These are phyloP conservation scores for Dioscorea zingiberensis DNA, from an alignment of 106 monocot species.

Conservation along the genomic window DNA sequence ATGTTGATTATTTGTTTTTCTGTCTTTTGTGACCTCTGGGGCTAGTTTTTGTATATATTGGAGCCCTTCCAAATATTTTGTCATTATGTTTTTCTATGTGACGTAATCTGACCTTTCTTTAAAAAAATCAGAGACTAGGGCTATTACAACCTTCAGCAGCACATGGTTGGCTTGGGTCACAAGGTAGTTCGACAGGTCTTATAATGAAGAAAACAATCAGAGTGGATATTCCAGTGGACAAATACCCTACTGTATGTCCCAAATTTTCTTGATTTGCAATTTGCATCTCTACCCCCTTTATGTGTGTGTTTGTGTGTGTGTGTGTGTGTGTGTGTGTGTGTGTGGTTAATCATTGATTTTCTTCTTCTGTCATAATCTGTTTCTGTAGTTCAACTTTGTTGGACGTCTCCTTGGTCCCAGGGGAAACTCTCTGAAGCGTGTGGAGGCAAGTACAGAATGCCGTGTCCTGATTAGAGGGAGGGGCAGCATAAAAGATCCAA, in stretches of 20 bases:
- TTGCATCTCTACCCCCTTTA: background rate
- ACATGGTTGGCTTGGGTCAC: conserved; percentile 76
- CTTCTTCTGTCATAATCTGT: conserved; percentile 11
- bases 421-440: conserved; percentile 67
- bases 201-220: conserved; percentile 88
- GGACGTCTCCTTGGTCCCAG: conserved; percentile 76
- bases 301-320: too few species aligned
- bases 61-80: background rate
- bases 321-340: too few species aligned
- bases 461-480: conserved; percentile 72
- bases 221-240: conserved; percentile 90
- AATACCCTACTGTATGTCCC: conserved; percentile 79
- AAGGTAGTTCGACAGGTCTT: conserved; percentile 69
- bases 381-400: conserved; percentile 70
- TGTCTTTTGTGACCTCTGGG: background rate
- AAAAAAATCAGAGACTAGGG: conserved; percentile 41
- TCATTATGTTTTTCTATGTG: background rate
- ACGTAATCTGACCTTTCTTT: background rate
- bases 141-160: conserved; percentile 46
- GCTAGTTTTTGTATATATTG: background rate
- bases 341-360: conserved; percentile 1
- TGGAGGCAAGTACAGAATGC: conserved; percentile 68
- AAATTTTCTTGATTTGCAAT: background rate
- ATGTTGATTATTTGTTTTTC: background rate
- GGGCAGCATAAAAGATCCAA: conserved; percentile 75